These are phyloP conservation scores for Metarhizium album DNA, from an alignment of 2,329 filamentous ascomycete genomes.

Conservation along the genomic window DNA sequence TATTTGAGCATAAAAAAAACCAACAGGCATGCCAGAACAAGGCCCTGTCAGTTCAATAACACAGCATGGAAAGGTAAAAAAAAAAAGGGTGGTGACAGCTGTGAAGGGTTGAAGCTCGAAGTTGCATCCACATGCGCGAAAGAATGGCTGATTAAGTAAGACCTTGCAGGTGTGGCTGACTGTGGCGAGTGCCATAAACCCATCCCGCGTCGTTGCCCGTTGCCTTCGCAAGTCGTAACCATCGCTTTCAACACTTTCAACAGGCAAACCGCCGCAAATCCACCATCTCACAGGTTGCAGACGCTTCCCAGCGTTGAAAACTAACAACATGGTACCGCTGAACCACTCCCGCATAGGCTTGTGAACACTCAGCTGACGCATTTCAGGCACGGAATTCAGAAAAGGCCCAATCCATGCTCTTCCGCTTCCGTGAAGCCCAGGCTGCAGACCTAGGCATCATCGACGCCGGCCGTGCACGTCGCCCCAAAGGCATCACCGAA, in stretches of 20 bases:
- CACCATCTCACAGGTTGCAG: neutral
- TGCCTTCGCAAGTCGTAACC: too few relatives aligned
- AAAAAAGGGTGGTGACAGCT: neutral
- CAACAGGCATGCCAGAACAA: too few relatives aligned
- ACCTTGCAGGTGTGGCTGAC: neutral
- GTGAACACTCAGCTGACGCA: neutral
- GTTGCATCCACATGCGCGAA: too few relatives aligned
- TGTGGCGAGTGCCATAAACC: neutral
- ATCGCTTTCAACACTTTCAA: neutral
- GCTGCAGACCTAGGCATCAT: constrained; percentile 93
- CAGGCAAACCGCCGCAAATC: neutral
- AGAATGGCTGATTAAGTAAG: neutral
- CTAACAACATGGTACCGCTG: neutral
- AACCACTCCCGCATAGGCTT: neutral
- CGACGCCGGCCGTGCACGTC: constrained; percentile 78
- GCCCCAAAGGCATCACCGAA: constrained; percentile 83
- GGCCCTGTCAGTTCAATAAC: neutral
- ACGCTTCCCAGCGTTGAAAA: neutral
- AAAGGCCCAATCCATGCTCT: constrained; percentile 99
- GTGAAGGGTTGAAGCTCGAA: neutral
- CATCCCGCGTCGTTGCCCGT: too few relatives aligned
- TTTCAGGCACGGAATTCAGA: constrained; percentile 84
- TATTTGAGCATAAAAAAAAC: too few relatives aligned
- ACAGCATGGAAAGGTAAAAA: neutral
- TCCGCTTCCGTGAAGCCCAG: constrained; percentile 97